A percentile compares a stretch with the other conserved stretches of the same genome.
Conservation (phyloP, 2,329 filamentous ascomycete genomes). For the Cercospora sp. region DNA sequence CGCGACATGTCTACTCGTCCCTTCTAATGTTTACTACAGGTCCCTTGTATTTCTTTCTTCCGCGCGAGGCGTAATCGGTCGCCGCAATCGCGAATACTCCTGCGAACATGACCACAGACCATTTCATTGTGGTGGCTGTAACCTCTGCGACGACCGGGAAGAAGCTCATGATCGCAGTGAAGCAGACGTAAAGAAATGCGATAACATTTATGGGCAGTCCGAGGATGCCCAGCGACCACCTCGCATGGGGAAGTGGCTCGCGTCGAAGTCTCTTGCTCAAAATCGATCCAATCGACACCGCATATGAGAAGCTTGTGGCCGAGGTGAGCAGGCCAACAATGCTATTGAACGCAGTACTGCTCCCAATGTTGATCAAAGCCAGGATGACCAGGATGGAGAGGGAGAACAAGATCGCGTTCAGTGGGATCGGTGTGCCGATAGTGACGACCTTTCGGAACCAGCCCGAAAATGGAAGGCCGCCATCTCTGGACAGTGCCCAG, state of each 20-base stretch:
- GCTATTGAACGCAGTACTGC: constrained; percentile 44
- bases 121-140: constrained; percentile 25
- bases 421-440: constrained; percentile 23
- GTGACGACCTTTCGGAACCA: constrained; percentile 18
- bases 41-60: constrained; percentile 19
- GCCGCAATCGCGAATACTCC: constrained; percentile 19
- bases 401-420: constrained; percentile 28
- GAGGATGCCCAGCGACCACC: constrained; percentile 21
- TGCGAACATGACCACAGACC: constrained; percentile 26
- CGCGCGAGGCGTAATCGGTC: constrained; percentile 18
- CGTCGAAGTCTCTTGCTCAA: constrained; percentile 19
- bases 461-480: constrained; percentile 42
- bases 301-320: constrained; percentile 20
- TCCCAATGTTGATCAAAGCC: constrained; percentile 39
- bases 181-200: constrained; percentile 15
- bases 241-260: constrained; percentile 21
- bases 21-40: constrained; percentile 20
- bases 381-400: constrained; percentile 29
- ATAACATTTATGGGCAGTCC: constrained; percentile 22
- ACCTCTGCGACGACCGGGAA: constrained; percentile 24
- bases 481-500: constrained; percentile 45
- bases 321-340: constrained; percentile 40
- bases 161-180: constrained; percentile 24
- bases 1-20: not conserved
- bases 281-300: constrained; percentile 22